Conservation (phyloP, 2,329 filamentous ascomycete species). For the Fusarium ramigenum region DNA sequence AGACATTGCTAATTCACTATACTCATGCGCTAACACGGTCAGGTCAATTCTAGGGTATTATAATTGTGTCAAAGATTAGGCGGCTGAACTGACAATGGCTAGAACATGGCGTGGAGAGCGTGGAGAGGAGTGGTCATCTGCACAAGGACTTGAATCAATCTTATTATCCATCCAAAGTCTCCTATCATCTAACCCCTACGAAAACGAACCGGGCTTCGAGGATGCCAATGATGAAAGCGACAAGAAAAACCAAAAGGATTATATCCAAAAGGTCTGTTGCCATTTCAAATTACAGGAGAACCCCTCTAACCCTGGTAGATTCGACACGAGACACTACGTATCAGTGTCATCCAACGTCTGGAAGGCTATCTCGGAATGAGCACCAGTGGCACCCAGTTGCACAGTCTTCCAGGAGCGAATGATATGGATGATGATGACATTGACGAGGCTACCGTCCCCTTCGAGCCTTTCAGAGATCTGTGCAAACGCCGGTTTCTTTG, state of each 20-base stretch:
- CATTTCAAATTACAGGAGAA: not conserved
- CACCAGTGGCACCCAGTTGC: conserved; percentile 55
- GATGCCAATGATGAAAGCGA: conserved; percentile 73
- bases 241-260: conserved; percentile 77
- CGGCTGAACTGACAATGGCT: conserved; percentile 22
- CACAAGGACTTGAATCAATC: conserved; percentile 93
- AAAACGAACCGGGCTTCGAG: conserved; percentile 96
- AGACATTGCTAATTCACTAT: not conserved
- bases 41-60: conserved; percentile 86
- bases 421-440: conserved; percentile 60
- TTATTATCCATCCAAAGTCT: conserved; percentile 95
- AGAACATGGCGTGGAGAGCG: conserved; percentile 93
- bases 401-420: conserved; percentile 39
- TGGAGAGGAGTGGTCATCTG: conserved; percentile 95
- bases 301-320: conserved; percentile 65
- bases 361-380: conserved; percentile 80
- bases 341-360: conserved; percentile 85
- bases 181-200: conserved; percentile 93
- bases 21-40: conserved; percentile 27
- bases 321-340: conserved; percentile 85
- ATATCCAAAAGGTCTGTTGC: conserved; percentile 76
- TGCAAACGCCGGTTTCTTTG: conserved; percentile 93
- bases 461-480: conserved; percentile 89
- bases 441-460: conserved; percentile 66
- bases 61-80: not conserved